These are phyloP conservation scores for Exobasidium cylindrosporum DNA, from an alignment of 1,284 basidiomycete genomes.

Conservation along the genomic window DNA sequence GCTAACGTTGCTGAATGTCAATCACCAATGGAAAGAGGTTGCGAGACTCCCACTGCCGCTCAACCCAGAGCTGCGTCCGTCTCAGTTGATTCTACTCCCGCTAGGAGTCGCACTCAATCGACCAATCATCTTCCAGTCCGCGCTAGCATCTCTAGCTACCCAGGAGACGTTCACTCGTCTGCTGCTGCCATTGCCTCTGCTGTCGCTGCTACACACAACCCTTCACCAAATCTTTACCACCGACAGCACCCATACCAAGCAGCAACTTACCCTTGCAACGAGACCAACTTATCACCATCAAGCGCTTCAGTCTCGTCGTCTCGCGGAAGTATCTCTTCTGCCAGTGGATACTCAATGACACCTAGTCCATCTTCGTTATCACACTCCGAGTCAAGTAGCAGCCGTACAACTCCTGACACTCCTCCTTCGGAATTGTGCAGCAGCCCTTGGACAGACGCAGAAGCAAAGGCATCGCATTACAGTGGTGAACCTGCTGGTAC, in stretches of 20 bases:
- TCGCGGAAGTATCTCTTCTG: constrained; percentile 27
- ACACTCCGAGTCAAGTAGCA: constrained; percentile 29
- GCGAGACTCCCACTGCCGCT: no score
- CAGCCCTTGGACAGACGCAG: constrained; percentile 6
- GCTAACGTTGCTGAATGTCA: constrained; percentile 25
- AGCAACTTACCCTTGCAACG: constrained; percentile 21
- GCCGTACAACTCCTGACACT: constrained; percentile 47
- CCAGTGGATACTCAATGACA: constrained; percentile 31
- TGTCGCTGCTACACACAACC: constrained; percentile 25
- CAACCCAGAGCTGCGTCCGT: no score
- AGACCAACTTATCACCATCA: constrained; percentile 16
- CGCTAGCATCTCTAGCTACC: neutral
- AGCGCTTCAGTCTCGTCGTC: constrained; percentile 17
- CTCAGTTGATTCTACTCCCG: no score
- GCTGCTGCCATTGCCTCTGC: neutral
- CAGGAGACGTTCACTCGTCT: neutral
- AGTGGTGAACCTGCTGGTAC: constrained; percentile 28
- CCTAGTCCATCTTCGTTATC: constrained; percentile 28
- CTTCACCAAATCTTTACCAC: constrained; percentile 21
- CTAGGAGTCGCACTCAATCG: no score
- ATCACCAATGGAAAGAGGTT: no score
- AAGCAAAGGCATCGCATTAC: constrained; percentile 1
- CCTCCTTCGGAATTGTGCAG: constrained; percentile 39
- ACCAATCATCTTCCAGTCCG: no score
- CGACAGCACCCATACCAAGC: constrained; percentile 8